Percentiles rank a stretch among this genome's conserved stretches.
phyloP scores from a whole-genome alignment of 1,284 basidiomycete genomes.

The Somion occarium region DNA sequence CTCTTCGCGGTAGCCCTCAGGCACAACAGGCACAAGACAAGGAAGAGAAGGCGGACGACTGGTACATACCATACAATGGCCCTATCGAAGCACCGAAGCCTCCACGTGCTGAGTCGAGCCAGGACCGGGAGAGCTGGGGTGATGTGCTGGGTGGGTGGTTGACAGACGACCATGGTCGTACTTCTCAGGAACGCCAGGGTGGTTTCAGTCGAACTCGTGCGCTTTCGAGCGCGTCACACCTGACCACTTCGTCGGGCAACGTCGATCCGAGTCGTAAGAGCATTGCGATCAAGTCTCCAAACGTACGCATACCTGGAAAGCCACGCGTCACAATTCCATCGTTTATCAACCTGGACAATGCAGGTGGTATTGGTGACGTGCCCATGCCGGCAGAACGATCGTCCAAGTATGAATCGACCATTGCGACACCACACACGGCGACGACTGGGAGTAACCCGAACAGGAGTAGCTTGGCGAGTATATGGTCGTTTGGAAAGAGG shows the following conservation, averaged over 20 bases:
- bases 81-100: slow-evolving; percentile 44
- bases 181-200: background rate
- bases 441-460: slow-evolving; percentile 5
- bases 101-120: slow-evolving; percentile 3
- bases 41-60: slow-evolving; percentile 39
- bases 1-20: slow-evolving; percentile 2
- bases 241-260: slow-evolving; percentile 11
- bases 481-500: slow-evolving; percentile 4
- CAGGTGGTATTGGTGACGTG: slow-evolving; percentile 57
- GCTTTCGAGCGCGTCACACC: slow-evolving; percentile 22
- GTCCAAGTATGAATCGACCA: slow-evolving; percentile 4
- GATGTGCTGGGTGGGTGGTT: slow-evolving; percentile 37
- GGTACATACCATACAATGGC: slow-evolving; percentile 63
- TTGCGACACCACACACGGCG: slow-evolving; percentile 3
- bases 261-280: slow-evolving; percentile 4
- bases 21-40: background rate
- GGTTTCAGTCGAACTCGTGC: slow-evolving; percentile 13
- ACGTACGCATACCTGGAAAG: background rate
- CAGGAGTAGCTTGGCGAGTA: slow-evolving; percentile 6
- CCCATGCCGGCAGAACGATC: slow-evolving; percentile 37
- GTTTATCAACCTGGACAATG: slow-evolving; percentile 36
- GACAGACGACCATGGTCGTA: slow-evolving; percentile 22
- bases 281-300: too few species aligned
- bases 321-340: slow-evolving; percentile 27
- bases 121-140: slow-evolving; percentile 45